phyloP scores from a whole-genome alignment of 2,329 filamentous ascomycete species.

The Xylaria sp. region DNA sequence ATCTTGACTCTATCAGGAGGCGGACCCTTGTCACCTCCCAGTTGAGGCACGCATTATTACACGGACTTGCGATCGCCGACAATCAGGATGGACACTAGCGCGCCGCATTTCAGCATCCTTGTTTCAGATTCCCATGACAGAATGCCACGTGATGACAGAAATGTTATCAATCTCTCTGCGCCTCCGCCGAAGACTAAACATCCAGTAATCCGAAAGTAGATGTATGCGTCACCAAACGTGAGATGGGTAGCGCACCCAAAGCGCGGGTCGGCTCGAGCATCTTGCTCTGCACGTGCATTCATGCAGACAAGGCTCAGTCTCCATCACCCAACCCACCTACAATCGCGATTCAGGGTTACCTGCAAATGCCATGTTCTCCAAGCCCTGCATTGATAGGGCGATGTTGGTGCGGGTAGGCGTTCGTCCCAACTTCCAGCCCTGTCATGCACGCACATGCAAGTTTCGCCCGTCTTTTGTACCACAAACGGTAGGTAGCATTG shows the following conservation, averaged over 20 bases:
- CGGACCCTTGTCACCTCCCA: not conserved
- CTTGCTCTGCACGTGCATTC: conserved; percentile 28
- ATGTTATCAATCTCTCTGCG: not conserved
- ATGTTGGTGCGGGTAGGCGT: conserved; percentile 6
- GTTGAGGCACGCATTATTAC: not conserved
- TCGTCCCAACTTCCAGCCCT: conserved; percentile 26
- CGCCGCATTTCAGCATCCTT: conserved; percentile 1
- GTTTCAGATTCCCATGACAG: conserved; percentile 2
- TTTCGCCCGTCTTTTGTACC: not conserved
- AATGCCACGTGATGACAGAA: not conserved
- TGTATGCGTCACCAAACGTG: not conserved
- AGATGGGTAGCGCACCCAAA: not conserved
- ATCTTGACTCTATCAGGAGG: not conserved
- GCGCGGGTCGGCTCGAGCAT: conserved; percentile 29
- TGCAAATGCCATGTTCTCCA: conserved; percentile 13
- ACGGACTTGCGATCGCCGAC: not conserved
- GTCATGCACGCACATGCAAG: conserved; percentile 21
- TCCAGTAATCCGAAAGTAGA: conserved; percentile 15
- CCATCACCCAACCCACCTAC: conserved; percentile 30
- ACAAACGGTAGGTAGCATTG: not conserved
- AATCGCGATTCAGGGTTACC: conserved; percentile 15
- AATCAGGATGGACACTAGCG: not conserved
- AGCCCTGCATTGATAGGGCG: conserved; percentile 4
- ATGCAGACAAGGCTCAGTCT: conserved; percentile 25
- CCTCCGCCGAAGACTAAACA: not conserved